These are phyloP conservation scores for Saksenaea oblongispora DNA, from an alignment of 371 early-diverging fungal genomes.

Conservation along the genomic window DNA sequence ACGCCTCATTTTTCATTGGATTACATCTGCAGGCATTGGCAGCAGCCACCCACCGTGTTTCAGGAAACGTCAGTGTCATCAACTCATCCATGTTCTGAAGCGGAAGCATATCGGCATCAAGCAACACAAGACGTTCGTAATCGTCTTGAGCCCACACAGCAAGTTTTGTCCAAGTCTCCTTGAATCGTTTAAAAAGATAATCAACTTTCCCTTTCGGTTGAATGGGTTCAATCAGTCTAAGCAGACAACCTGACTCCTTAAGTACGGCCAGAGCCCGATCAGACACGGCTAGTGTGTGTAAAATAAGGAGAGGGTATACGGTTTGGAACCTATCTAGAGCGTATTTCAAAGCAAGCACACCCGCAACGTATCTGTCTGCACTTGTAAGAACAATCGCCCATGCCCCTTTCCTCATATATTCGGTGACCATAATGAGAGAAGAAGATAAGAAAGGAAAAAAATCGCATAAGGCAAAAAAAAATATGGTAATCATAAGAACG, in stretches of 20 bases:
- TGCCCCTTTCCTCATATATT: conserved; percentile 2
- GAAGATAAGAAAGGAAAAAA: neutral
- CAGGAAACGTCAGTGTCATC: conserved; percentile 24
- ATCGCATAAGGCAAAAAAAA: too few relatives aligned
- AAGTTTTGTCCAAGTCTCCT: conserved; percentile 80
- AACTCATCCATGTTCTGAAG: conserved; percentile 78
- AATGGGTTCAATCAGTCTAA: conserved; percentile 66
- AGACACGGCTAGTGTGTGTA: conserved; percentile 56
- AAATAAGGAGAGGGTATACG: conserved; percentile 57
- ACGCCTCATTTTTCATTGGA: conserved; percentile 28
- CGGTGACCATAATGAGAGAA: neutral
- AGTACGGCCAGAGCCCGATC: conserved; percentile 33
- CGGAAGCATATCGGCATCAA: conserved; percentile 88
- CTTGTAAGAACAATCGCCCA: conserved; percentile 20
- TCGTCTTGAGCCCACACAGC: conserved; percentile 73
- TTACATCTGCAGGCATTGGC: conserved; percentile 53
- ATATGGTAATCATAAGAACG: too few relatives aligned
- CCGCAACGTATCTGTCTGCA: conserved; percentile 17
- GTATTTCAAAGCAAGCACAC: conserved; percentile 20
- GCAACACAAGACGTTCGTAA: conserved; percentile 67
- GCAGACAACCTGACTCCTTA: conserved; percentile 60
- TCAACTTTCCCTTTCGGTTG: conserved; percentile 73
- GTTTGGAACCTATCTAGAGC: conserved; percentile 64
- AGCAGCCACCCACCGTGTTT: conserved; percentile 32
- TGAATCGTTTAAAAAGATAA: conserved; percentile 35